Evolutionary conservation across 345 rosid species (phyloP).

Genomic region (Passiflora organensis): DNA sequence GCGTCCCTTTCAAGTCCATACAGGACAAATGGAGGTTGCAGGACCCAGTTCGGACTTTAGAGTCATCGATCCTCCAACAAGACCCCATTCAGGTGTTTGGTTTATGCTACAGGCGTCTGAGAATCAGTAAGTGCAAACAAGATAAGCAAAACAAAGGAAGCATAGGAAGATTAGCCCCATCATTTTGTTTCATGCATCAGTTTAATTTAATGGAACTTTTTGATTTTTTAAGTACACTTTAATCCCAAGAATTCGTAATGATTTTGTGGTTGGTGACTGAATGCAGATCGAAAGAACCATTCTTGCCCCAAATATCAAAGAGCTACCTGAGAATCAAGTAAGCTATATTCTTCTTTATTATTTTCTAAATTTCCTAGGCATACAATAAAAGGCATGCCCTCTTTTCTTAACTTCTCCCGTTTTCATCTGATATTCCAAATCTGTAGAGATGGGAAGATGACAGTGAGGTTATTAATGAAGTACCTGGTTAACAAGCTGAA

Average conservation of each 20-base stretch:
- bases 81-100: conserved; percentile 93
- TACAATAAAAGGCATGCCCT: neutral
- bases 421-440: neutral
- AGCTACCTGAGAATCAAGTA: conserved; percentile 99
- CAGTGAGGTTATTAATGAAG: conserved; percentile 81
- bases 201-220: no score
- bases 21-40: conserved; percentile 41
- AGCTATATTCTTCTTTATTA: conserved; percentile 1
- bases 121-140: conserved; percentile 68
- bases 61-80: conserved; percentile 71
- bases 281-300: conserved; percentile 79
- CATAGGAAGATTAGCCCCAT: no score
- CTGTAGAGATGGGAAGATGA: conserved; percentile 85
- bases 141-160: neutral
- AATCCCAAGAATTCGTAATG: neutral
- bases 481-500: conserved; percentile 87
- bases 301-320: conserved; percentile 90
- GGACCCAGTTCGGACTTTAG: conserved; percentile 66
- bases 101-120: conserved; percentile 85
- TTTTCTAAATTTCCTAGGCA: neutral
- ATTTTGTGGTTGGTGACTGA: conserved; percentile 4
- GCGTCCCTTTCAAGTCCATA: conserved; percentile 48
- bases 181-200: neutral
- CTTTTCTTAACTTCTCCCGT: neutral
- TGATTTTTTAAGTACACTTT: neutral